Base-by-base conservation (phyloP, 768 basidiomycete species). In the Pisolithus tinctorius region DNA sequence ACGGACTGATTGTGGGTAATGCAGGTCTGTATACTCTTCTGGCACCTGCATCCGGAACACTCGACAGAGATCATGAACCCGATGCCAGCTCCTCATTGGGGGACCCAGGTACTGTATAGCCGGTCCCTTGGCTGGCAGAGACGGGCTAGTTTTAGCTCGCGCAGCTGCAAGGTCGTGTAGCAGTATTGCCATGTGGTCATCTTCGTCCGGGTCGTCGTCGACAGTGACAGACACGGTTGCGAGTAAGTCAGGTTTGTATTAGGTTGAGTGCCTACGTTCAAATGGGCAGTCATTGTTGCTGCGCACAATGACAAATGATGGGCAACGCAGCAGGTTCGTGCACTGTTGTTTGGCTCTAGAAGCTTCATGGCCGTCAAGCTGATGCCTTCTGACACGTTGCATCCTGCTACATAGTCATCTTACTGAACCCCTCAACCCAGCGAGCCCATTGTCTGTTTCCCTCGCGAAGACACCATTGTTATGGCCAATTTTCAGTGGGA, bases 111-210 rank as follows among this genome's bases (percentile, higher is more conserved):
- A 40, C 20, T 16, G 14, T 20, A 16, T 14, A 9, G 39, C 5
- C 14, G 16, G 20, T 2, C 7, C 39, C 39, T 40, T 40, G 9
- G 25, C 4, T 44, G 61, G 14, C 63, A 59, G 39, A 2, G 71
- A 55, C 17, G 68, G 62, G 10, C 61, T 57, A n/a, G 64, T 52
- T 7, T n/a, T 62, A 23, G 72, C 60, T 8, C 76, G 72, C 13
- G 73, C 65, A 16, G 78, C 76, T 6, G 69, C 65, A 45, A 90
- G 67, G 51, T 88, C 84, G 11, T 89, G 88, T 4, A 87, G 90
- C 6, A 92, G 77, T 3, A 79, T 76, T 0, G 89, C 91, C 2
- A 74, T 75, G 60, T 84, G 86, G 58, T 82, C 83, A 56, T 88
- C 88, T 16, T 78, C 78, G 4, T 79, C 78, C 8, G 69, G 66